Evolutionary conservation across 176 grass and related monocot species (phyloP).

Genomic region (Aegilops longissima): DNA sequence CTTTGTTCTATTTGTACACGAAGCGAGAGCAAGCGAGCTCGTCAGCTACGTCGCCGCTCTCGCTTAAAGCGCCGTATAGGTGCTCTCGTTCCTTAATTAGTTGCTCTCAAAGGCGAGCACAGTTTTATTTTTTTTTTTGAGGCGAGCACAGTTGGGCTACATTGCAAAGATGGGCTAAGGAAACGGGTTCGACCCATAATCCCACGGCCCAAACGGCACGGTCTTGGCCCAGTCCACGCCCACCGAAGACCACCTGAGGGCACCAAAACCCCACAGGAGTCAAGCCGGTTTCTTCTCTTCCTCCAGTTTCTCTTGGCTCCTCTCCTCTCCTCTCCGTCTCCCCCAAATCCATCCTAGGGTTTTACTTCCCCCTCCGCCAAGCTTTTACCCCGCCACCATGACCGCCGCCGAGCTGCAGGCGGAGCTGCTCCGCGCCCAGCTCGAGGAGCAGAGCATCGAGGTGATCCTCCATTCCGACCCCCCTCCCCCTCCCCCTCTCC

Average conservation of each 20-base stretch:
- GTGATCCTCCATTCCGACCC: slow-evolving; percentile 1
- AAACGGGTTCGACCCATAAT: not conserved
- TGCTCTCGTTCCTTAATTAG: too few relatives aligned
- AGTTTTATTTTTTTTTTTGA: too few relatives aligned
- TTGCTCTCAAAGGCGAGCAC: too few relatives aligned
- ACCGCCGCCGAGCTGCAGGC: not conserved
- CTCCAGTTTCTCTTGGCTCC: not conserved
- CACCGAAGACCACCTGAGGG: too few relatives aligned
- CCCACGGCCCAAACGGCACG: too few relatives aligned
- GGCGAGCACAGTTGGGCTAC: too few relatives aligned
- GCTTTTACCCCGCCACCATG: slow-evolving; percentile 10
- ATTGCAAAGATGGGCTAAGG: not conserved
- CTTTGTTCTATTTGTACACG: too few relatives aligned
- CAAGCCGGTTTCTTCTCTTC: not conserved
- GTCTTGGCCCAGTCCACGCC: too few relatives aligned
- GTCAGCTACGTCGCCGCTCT: too few relatives aligned
- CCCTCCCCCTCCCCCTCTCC: not conserved
- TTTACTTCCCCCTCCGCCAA: not conserved
- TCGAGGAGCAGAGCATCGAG: slow-evolving; percentile 32
- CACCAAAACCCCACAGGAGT: too few relatives aligned
- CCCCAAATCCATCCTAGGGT: slow-evolving; percentile 3
- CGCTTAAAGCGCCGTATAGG: too few relatives aligned
- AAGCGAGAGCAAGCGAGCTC: too few relatives aligned
- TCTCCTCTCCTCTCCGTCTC: not conserved
- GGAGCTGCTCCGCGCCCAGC: slow-evolving; percentile 17